These are phyloP conservation scores for Rubus idaeus DNA, from an alignment of 306 rosid genomes.

Conservation along the genomic window DNA sequence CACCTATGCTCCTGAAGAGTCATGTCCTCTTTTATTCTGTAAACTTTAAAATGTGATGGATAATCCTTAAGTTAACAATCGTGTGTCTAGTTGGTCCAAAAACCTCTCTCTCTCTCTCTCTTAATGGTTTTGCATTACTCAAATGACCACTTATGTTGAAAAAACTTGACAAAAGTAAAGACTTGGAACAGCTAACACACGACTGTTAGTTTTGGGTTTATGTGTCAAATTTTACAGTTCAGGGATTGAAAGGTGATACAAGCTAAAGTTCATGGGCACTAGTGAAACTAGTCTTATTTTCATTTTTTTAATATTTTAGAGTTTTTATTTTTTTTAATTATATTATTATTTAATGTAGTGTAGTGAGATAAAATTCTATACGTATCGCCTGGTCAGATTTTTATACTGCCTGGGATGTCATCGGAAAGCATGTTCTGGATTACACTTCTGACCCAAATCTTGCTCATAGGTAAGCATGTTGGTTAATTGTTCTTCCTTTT, in stretches of 20 bases:
- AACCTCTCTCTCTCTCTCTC: too few relatives aligned
- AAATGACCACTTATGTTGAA: too few relatives aligned
- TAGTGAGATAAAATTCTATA: slow-evolving; percentile 28
- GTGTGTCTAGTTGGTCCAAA: neutral
- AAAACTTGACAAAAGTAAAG: neutral
- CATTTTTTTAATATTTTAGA: neutral
- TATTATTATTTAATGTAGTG: neutral
- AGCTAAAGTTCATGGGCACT: neutral
- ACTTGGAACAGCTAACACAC: neutral
- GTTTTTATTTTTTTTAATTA: neutral
- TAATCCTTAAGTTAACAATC: neutral
- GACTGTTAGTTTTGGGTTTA: neutral
- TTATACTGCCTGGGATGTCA: slow-evolving; percentile 96
- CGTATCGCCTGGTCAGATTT: slow-evolving; percentile 56
- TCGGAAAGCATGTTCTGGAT: slow-evolving; percentile 60
- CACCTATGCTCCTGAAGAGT: neutral
- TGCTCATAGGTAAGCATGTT: slow-evolving; percentile 59
- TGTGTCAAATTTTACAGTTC: too few relatives aligned
- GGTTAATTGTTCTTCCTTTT: neutral
- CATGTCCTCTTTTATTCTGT: neutral
- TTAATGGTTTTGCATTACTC: too few relatives aligned
- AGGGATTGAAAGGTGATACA: neutral
- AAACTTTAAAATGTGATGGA: neutral
- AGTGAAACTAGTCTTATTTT: neutral
- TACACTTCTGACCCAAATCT: slow-evolving; percentile 54